phyloP scores from a whole-genome alignment of 1,284 basidiomycete species.

The Paramarasmius palmivorus region DNA sequence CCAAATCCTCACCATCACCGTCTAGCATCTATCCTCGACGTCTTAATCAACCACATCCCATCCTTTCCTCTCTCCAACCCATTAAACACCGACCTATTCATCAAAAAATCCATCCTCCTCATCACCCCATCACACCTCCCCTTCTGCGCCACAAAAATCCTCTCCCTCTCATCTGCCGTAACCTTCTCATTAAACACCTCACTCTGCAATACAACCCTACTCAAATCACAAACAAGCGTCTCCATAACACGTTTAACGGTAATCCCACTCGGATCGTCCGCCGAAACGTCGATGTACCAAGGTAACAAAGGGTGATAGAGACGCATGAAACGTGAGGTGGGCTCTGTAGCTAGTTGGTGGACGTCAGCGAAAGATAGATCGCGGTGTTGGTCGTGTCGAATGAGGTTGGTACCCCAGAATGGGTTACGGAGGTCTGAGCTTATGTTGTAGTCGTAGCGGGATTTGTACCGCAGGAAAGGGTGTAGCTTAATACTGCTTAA shows the following conservation, averaged over 20 bases:
- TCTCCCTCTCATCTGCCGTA: neutral
- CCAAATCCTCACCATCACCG: no score
- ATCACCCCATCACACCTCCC: neutral
- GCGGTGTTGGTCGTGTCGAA: no score
- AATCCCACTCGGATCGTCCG: constrained; percentile 5
- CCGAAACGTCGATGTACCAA: constrained; percentile 7
- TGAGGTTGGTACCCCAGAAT: no score
- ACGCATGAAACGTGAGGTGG: constrained; percentile 5
- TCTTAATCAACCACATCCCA: neutral
- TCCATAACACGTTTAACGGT: constrained; percentile 1
- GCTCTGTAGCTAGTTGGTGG: neutral
- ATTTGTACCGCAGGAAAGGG: no score
- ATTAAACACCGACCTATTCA: neutral
- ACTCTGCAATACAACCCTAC: neutral
- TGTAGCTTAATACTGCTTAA: no score
- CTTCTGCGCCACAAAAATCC: neutral
- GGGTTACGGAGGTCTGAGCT: no score
- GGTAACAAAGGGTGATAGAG: constrained; percentile 9
- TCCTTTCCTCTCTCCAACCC: neutral
- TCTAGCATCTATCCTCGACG: neutral
- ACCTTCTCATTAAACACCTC: neutral
- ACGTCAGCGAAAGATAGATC: no score
- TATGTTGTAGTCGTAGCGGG: no score
- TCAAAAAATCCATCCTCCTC: neutral
- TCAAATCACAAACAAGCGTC: neutral